phyloP scores from a whole-genome alignment of 2,329 filamentous ascomycete species.

The Canariomyces notabilis region DNA sequence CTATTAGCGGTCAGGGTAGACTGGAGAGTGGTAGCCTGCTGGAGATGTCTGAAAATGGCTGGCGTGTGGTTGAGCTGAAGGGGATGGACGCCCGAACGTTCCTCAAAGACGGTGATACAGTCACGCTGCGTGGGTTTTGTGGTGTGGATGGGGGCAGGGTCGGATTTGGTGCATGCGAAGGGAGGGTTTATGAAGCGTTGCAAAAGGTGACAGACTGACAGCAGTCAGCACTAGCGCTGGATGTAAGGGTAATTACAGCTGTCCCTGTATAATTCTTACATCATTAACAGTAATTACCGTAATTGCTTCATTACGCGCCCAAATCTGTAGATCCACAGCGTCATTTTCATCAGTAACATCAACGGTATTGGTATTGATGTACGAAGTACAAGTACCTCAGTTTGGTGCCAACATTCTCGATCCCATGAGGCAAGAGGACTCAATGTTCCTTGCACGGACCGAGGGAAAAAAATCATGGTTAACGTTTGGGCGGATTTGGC shows the following conservation, averaged over 20 bases:
- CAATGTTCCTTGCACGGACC: too few relatives aligned
- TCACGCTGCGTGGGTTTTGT: conserved; percentile 37
- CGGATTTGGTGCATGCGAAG: conserved; percentile 40
- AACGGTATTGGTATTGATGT: too few relatives aligned
- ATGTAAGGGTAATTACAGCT: background rate
- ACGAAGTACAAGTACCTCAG: too few relatives aligned
- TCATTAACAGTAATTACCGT: too few relatives aligned
- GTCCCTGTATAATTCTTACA: too few relatives aligned
- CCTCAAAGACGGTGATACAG: conserved; percentile 42
- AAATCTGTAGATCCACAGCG: too few relatives aligned
- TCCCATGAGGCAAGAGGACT: too few relatives aligned
- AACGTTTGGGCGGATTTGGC: too few relatives aligned
- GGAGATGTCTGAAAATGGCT: conserved; percentile 43
- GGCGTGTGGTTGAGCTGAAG: conserved; percentile 37
- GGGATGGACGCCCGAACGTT: conserved; percentile 39
- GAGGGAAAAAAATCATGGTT: too few relatives aligned
- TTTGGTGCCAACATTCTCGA: too few relatives aligned
- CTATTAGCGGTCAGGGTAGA: conserved; percentile 51
- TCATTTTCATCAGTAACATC: too few relatives aligned
- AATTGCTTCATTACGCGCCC: too few relatives aligned
- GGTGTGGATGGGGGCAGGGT: conserved; percentile 33
- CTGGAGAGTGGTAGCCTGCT: conserved; percentile 38
- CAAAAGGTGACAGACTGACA: background rate
- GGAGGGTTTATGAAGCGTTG: conserved; percentile 16
- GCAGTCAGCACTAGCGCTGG: background rate